Percentiles rank a stretch among this genome's conserved stretches.
Evolutionary conservation across 2,329 filamentous ascomycete genomes (phyloP).

Genomic region (Aspergillus texensis): DNA sequence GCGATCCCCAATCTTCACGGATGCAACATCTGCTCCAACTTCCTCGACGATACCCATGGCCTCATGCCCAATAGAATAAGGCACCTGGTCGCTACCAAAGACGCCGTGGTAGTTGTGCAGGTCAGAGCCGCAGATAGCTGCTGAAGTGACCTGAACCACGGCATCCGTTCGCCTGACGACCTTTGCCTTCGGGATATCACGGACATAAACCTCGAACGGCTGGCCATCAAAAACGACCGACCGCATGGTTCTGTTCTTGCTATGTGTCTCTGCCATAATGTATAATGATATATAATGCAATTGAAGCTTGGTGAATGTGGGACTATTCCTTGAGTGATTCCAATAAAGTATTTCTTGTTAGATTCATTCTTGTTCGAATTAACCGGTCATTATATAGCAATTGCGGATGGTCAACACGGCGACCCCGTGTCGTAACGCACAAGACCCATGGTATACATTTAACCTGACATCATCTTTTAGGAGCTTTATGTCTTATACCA

Average conservation of each 20-base stretch:
- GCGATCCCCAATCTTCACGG: constrained; percentile 1
- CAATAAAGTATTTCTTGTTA: neutral
- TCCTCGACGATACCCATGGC: neutral
- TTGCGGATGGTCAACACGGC: neutral
- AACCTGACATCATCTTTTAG: neutral
- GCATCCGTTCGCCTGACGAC: neutral
- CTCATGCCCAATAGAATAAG: constrained; percentile 1
- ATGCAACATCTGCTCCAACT: neutral
- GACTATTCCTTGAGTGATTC: neutral
- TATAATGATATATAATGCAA: neutral
- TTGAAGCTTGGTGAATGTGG: neutral
- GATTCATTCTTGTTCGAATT: neutral
- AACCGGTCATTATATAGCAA: neutral
- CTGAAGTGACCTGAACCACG: neutral
- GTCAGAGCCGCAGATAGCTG: constrained; percentile 5
- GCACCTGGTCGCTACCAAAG: neutral
- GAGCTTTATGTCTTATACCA: too few species aligned
- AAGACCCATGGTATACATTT: neutral
- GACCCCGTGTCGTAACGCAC: neutral
- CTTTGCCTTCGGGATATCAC: neutral
- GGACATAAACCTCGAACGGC: neutral
- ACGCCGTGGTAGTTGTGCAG: constrained; percentile 3
- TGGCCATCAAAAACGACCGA: neutral
- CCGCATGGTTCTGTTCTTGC: neutral
- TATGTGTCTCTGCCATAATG: neutral